These are phyloP conservation scores for Acanthochlamys bracteata DNA, from an alignment of 106 monocot genomes.

Conservation along the genomic window DNA sequence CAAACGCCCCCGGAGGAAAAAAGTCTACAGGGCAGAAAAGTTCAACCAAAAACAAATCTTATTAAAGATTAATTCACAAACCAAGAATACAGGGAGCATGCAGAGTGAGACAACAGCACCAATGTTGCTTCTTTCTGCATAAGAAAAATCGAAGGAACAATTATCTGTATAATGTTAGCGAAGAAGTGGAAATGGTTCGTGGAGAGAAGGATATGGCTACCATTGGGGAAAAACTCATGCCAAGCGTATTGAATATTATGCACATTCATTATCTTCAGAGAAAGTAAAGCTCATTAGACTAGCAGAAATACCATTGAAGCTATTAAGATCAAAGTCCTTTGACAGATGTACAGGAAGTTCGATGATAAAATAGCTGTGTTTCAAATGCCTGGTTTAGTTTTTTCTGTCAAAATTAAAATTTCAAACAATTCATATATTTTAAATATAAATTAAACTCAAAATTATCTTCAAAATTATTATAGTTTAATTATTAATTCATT, in stretches of 20 bases:
- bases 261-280: conserved; percentile 78
- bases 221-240: conserved; percentile 97
- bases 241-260: conserved; percentile 72
- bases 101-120: conserved; percentile 82
- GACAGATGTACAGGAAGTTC: too few relatives aligned
- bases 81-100: conserved; percentile 88
- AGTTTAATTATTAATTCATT: too few relatives aligned
- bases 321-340: neutral
- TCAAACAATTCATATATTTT: too few relatives aligned
- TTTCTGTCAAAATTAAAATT: too few relatives aligned
- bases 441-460: too few relatives aligned
- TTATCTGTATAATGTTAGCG: conserved; percentile 2
- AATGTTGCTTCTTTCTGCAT: conserved; percentile 72
- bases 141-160: conserved; percentile 5
- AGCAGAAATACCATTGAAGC: neutral
- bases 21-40: too few relatives aligned
- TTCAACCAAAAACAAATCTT: too few relatives aligned
- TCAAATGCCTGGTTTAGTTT: too few relatives aligned
- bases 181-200: neutral
- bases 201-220: conserved; percentile 27
- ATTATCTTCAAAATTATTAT: too few relatives aligned
- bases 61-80: conserved; percentile 14
- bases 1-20: too few relatives aligned
- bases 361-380: too few relatives aligned
- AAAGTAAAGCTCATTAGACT: neutral